Evolutionary conservation across 257 asterid genomes (phyloP), one percentile per base, ranked within the genome.

Genomic region (Gardenia jasminoides): DNA sequence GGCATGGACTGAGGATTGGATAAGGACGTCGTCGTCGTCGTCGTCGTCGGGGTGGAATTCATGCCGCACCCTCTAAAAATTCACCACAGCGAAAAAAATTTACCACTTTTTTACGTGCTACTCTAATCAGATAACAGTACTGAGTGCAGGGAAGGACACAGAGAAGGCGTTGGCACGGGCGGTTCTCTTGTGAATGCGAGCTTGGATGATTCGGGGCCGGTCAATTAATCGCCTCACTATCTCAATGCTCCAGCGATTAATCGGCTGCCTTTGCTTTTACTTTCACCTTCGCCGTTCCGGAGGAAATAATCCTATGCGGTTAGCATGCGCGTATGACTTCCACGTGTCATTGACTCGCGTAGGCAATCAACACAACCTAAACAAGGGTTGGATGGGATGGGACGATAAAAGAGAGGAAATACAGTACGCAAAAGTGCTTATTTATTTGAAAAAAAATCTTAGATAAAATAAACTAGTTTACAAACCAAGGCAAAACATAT

Each of bases 1-100:
- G 82, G 76, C 83, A 82, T 85, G 3, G 83, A 73, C 24, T 80
- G 85, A 69, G 90, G 88, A 56, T 82, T 87, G 58, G 90, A 79
- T 26, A 89, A 80, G 62, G 58, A 65, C 39, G 82, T 30, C 0
- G 67, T 0, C 41, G 41, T 0, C 41, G 3, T 36, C 41, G 41
- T 36, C 41, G 50, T 69, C 39, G 82, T 44, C 0, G 67, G 9
- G 67, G 52, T 59, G 6, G 88, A 82, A 81, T 85, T 88, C 93
- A 90, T 90, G 66, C 24, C 66, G 67, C 28, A 56, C n/a, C 61
- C 61, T 54, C 76, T 19, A 47, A 13, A 6, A 43, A 28, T 46
- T 36, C 52, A 47, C 13, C 52, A 10, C 15, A 46, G 12, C 10
- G 8, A 46, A 46, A 46, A 46, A 46, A 46, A 36, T 36, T 3